phyloP scores from a whole-genome alignment of 2,329 filamentous ascomycete species.

The Gremmenia infestans region DNA sequence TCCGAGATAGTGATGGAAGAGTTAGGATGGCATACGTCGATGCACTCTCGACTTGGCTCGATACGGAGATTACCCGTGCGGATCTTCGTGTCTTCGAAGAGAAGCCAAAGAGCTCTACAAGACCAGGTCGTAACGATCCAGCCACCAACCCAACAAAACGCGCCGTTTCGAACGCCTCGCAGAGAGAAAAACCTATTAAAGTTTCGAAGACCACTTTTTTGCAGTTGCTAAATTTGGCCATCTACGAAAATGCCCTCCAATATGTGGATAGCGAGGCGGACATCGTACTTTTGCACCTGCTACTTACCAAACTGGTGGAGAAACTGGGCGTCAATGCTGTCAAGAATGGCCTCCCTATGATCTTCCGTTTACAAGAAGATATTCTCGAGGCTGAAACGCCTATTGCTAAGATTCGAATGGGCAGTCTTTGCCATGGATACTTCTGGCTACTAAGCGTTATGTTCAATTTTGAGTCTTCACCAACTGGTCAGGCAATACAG shows the following conservation, averaged over 20 bases:
- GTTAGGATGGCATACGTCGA: slow-evolving; percentile 85
- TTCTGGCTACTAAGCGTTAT: slow-evolving; percentile 74
- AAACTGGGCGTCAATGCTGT: slow-evolving; percentile 79
- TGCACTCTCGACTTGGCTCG: slow-evolving; percentile 77
- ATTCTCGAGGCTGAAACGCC: slow-evolving; percentile 63
- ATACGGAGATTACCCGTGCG: slow-evolving; percentile 65
- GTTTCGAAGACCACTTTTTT: slow-evolving; percentile 53
- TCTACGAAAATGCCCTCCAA: slow-evolving; percentile 85
- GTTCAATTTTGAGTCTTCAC: slow-evolving; percentile 69
- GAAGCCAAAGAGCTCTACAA: slow-evolving; percentile 38
- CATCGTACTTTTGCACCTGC: slow-evolving; percentile 68
- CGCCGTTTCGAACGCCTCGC: slow-evolving; percentile 63
- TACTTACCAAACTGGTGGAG: slow-evolving; percentile 69
- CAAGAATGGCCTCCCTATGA: slow-evolving; percentile 78
- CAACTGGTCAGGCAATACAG: slow-evolving; percentile 65
- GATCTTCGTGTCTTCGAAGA: slow-evolving; percentile 62
- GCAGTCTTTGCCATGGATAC: slow-evolving; percentile 83
- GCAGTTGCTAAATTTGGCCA: slow-evolving; percentile 73
- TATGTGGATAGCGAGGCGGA: slow-evolving; percentile 68
- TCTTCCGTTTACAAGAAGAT: slow-evolving; percentile 82
- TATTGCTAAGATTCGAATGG: slow-evolving; percentile 70
- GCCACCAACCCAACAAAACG: slow-evolving; percentile 39
- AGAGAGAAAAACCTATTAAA: slow-evolving; percentile 30
- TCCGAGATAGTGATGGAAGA: slow-evolving; percentile 71
- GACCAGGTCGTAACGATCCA: slow-evolving; percentile 26